Conservation (phyloP, 768 basidiomycete species). For the Tricholoma terreum region DNA sequence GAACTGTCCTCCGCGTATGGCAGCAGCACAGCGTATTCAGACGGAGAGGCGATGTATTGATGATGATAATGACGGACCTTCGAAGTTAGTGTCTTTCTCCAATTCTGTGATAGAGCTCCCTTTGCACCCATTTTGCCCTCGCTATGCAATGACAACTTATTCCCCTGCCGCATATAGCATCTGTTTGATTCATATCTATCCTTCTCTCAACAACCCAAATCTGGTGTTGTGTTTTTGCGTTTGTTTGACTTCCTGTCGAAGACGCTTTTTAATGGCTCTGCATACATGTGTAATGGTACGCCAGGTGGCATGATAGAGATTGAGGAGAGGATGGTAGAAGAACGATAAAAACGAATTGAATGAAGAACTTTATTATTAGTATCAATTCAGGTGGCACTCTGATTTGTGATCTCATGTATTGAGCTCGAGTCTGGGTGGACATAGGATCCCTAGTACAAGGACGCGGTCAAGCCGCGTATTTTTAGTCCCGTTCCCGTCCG, state of each 20-base stretch:
- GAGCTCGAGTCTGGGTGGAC: too few species aligned
- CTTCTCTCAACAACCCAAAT: background rate
- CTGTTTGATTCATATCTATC: background rate
- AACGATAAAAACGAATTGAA: too few species aligned
- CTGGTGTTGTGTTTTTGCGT: background rate
- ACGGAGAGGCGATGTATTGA: constrained; percentile 46
- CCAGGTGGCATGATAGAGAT: too few species aligned
- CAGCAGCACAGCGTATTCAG: constrained; percentile 55
- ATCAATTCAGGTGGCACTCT: too few species aligned
- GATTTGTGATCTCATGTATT: too few species aligned
- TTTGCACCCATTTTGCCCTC: background rate
- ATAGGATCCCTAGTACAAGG: too few species aligned
- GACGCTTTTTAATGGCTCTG: background rate
- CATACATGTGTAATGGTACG: background rate
- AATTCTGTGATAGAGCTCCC: background rate
- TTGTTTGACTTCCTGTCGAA: background rate
- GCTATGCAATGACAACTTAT: background rate
- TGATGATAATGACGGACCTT: background rate
- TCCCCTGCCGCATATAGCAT: background rate
- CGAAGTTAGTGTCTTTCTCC: background rate
- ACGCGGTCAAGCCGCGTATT: too few species aligned
- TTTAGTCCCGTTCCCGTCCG: too few species aligned
- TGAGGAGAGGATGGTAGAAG: too few species aligned
- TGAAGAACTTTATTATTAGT: too few species aligned
- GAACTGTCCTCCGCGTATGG: constrained; percentile 54